Evolutionary conservation across 495 filamentous ascomycete species (phyloP).

Genomic region (Coniosporium apollinis): DNA sequence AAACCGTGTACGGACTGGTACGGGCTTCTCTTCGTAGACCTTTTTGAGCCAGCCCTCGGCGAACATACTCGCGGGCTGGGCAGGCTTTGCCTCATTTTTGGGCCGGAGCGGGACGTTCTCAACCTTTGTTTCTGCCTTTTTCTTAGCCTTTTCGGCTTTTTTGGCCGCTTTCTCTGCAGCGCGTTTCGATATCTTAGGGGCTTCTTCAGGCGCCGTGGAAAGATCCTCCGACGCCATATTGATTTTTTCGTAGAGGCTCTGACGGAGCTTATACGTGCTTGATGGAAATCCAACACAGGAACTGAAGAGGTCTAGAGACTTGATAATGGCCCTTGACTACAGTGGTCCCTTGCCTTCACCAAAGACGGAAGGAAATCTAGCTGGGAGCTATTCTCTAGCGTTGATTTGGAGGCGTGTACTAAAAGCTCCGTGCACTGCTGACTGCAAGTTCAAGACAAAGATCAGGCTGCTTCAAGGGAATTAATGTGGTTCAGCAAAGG

Average conservation of each 20-base stretch:
- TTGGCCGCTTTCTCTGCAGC: constrained; percentile 13
- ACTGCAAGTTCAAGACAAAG: no score
- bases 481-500: no score
- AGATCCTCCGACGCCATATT: constrained; percentile 3
- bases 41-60: constrained; percentile 66
- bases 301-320: no score
- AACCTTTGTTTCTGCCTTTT: constrained; percentile 14
- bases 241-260: neutral
- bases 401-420: no score
- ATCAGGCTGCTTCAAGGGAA: no score
- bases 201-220: constrained; percentile 1
- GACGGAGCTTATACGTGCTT: neutral
- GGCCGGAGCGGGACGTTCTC: constrained; percentile 5
- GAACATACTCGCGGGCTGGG: constrained; percentile 64
- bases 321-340: neutral
- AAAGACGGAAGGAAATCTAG: neutral
- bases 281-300: neutral
- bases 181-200: constrained; percentile 19
- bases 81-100: constrained; percentile 23
- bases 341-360: neutral
- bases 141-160: constrained; percentile 17
- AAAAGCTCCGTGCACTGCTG: no score
- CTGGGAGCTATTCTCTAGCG: no score
- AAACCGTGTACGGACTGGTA: constrained; percentile 59
- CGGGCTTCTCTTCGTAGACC: constrained; percentile 61